A percentile compares a stretch with the other conserved stretches of the same genome.
Conservation (phyloP, 2,329 filamentous ascomycete genomes). For the Aspergillus tubingensis region DNA sequence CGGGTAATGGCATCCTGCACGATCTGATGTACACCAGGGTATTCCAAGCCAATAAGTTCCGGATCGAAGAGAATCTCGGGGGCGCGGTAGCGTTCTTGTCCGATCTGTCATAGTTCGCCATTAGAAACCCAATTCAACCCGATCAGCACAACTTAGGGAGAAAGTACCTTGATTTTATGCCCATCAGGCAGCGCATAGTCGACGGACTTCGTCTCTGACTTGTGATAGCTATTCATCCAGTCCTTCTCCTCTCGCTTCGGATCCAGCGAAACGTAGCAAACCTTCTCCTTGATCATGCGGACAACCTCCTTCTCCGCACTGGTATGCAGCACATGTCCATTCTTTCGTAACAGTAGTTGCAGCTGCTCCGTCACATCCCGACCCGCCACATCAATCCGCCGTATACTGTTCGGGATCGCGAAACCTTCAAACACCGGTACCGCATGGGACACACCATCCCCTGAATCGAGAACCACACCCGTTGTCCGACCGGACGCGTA, state of each 20-base stretch:
- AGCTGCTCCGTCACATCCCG: conserved; percentile 95
- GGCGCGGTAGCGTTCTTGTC: conserved; percentile 89
- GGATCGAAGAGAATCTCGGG: conserved; percentile 98
- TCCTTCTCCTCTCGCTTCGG: conserved; percentile 96
- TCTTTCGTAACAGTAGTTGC: conserved; percentile 86
- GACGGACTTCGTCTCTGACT: conserved; percentile 74
- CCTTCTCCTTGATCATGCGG: conserved; percentile 91
- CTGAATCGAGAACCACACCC: conserved; percentile 91
- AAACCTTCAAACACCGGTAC: conserved; percentile 98
- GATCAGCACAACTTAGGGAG: background rate
- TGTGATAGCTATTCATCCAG: conserved; percentile 72
- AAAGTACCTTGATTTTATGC: conserved; percentile 78
- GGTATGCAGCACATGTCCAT: conserved; percentile 92
- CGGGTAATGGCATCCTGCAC: conserved; percentile 94
- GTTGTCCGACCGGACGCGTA: conserved; percentile 96
- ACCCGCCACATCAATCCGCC: conserved; percentile 92
- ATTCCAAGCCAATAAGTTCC: conserved; percentile 94
- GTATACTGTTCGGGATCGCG: conserved; percentile 91
- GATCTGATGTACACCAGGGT: conserved; percentile 95
- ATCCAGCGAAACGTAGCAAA: conserved; percentile 86
- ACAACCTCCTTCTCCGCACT: conserved; percentile 99
- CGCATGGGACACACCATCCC: conserved; percentile 94
- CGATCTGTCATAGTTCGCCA: conserved; percentile 61
- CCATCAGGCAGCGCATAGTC: conserved; percentile 93
- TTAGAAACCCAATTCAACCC: background rate